phyloP scores from a whole-genome alignment of 805 yeast genomes.

The Candida glaebosa region DNA sequence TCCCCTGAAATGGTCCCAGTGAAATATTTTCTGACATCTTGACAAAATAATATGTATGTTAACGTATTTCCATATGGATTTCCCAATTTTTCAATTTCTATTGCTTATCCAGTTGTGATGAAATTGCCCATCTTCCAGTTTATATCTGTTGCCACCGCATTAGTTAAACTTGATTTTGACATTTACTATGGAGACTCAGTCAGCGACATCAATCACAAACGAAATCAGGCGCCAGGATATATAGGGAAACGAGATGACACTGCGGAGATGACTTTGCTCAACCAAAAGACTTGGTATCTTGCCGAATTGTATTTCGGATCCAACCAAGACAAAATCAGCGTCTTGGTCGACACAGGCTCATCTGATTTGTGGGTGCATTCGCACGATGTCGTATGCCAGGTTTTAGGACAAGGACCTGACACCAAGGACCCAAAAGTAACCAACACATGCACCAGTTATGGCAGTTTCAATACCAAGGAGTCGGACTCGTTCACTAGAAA shows the following conservation, averaged over 20 bases:
- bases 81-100: no score
- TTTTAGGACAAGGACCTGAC: constrained; percentile 5
- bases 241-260: constrained; percentile 1
- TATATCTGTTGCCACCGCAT: not conserved
- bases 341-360: constrained; percentile 17
- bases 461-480: constrained; percentile 11
- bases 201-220: not conserved
- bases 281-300: constrained; percentile 4
- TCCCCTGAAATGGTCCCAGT: no score
- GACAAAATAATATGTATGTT: no score
- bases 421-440: not conserved
- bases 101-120: not conserved
- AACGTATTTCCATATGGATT: no score
- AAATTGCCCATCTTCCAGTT: not conserved
- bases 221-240: not conserved
- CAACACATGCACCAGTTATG: constrained; percentile 32
- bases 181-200: constrained; percentile 1
- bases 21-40: no score
- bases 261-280: not conserved
- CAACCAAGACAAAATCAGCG: constrained; percentile 15
- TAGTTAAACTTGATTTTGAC: constrained; percentile 1
- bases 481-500: not conserved
- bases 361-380: constrained; percentile 19
- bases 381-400: constrained; percentile 11
- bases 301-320: constrained; percentile 16